These are phyloP conservation scores for Leccinum pellstonianum DNA, from an alignment of 768 basidiomycete species.

Conservation along the genomic window DNA sequence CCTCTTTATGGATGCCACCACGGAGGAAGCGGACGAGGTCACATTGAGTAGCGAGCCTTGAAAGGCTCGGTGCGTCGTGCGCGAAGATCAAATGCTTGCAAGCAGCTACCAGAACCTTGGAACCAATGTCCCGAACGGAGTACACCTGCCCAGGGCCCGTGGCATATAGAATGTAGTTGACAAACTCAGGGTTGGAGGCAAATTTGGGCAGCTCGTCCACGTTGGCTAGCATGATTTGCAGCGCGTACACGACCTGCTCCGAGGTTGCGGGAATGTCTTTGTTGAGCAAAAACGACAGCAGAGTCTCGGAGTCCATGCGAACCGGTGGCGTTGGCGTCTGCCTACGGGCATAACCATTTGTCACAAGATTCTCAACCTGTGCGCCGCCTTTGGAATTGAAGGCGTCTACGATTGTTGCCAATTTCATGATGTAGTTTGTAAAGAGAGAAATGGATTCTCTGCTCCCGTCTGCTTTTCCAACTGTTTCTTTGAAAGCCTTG, in stretches of 20 bases:
- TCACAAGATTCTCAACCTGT: not conserved
- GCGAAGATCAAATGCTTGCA: too few species aligned
- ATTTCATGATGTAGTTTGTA: slow-evolving; percentile 1
- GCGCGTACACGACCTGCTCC: slow-evolving; percentile 2
- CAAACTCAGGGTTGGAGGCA: slow-evolving; percentile 1
- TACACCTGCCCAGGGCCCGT: slow-evolving; percentile 3
- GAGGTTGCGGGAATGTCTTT: not conserved
- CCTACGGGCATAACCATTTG: not conserved
- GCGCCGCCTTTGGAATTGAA: not conserved
- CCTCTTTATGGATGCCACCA: not conserved
- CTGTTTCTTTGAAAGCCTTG: not conserved
- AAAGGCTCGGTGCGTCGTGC: too few species aligned
- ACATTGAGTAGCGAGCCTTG: too few species aligned
- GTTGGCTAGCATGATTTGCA: slow-evolving; percentile 4
- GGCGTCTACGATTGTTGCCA: not conserved
- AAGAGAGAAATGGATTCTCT: not conserved
- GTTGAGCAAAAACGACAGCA: slow-evolving; percentile 3
- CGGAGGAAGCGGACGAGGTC: not conserved
- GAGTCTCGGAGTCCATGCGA: not conserved
- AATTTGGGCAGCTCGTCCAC: not conserved
- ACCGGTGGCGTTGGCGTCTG: not conserved
- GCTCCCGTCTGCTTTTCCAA: not conserved
- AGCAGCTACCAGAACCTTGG: not conserved
- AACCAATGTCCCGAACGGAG: slow-evolving; percentile 1
- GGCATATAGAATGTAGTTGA: slow-evolving; percentile 6